Evolutionary conservation across 768 basidiomycete species (phyloP).

Genomic region (Naganishia onofrii): DNA sequence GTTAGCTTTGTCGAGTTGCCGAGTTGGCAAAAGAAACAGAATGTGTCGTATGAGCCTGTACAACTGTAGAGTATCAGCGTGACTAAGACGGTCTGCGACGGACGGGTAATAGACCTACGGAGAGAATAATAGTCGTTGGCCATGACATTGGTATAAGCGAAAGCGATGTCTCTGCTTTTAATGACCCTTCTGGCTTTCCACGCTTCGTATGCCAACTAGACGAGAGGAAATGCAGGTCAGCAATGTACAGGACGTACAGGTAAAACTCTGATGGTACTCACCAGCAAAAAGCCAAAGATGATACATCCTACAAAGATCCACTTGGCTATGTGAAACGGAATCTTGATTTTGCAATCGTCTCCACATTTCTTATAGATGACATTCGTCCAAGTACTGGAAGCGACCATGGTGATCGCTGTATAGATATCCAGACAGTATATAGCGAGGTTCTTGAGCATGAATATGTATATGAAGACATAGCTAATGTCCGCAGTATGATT

Average conservation of each 20-base stretch:
- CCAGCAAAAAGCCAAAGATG: conserved; percentile 94
- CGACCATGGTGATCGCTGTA: conserved; percentile 93
- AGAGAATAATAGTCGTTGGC: conserved; percentile 95
- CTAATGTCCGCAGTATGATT: conserved; percentile 54
- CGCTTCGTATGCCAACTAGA: conserved; percentile 82
- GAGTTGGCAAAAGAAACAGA: conserved; percentile 97
- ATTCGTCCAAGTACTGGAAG: conserved; percentile 83
- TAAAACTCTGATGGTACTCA: conserved; percentile 54
- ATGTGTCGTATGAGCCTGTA: conserved; percentile 76
- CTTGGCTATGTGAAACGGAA: conserved; percentile 79
- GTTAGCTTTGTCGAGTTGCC: conserved; percentile 90
- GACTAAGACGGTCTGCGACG: background rate
- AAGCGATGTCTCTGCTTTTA: conserved; percentile 91
- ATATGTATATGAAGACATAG: conserved; percentile 88
- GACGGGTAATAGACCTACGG: conserved; percentile 58
- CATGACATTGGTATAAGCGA: conserved; percentile 96
- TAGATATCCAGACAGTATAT: conserved; percentile 98
- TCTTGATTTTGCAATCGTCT: conserved; percentile 71
- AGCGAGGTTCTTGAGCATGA: conserved; percentile 90
- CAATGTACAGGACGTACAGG: background rate
- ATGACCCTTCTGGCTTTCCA: conserved; percentile 92
- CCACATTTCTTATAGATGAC: conserved; percentile 78
- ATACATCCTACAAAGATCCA: conserved; percentile 99
- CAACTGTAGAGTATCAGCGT: background rate
- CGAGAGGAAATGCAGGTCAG: background rate